A percentile compares a stretch with the other conserved stretches of the same genome.
phyloP scores from a whole-genome alignment of 2,329 filamentous ascomycete species.

The Scedosporium dehoogii region DNA sequence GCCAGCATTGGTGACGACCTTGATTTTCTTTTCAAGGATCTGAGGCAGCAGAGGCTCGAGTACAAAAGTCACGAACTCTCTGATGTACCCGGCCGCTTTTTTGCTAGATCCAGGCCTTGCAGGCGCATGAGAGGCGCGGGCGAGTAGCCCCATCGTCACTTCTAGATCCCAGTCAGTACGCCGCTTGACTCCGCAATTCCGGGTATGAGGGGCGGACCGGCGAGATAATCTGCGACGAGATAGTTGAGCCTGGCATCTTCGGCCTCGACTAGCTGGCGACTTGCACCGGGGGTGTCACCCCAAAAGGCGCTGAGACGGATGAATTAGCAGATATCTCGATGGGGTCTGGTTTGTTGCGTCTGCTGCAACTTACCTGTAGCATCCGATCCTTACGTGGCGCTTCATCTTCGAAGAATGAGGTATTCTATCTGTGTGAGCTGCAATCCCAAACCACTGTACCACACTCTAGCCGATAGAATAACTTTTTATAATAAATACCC shows the following conservation, averaged over 20 bases:
- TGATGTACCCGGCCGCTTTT: conserved; percentile 3
- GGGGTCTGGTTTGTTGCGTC: neutral
- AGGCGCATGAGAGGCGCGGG: conserved; percentile 1
- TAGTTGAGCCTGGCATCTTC: conserved; percentile 5
- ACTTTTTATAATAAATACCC: neutral
- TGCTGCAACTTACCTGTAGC: conserved; percentile 4
- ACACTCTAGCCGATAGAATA: neutral
- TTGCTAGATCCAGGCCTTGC: neutral
- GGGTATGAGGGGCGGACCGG: neutral
- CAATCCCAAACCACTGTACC: neutral
- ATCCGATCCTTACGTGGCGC: conserved; percentile 3
- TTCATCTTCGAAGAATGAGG: neutral
- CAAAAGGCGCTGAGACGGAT: conserved; percentile 2
- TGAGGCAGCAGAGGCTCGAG: neutral
- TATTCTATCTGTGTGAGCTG: neutral
- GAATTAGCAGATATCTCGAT: neutral
- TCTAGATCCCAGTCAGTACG: neutral
- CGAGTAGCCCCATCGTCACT: conserved; percentile 6
- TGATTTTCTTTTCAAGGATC: conserved; percentile 6
- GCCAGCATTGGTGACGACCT: conserved; percentile 5
- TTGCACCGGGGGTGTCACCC: conserved; percentile 5
- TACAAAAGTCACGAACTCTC: conserved; percentile 4
- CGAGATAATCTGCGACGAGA: conserved; percentile 6
- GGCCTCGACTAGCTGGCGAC: conserved; percentile 5
- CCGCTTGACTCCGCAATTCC: neutral